Base-by-base conservation (phyloP, 2,329 filamentous ascomycete genomes). In the Pseudogymnoascus sp. region DNA sequence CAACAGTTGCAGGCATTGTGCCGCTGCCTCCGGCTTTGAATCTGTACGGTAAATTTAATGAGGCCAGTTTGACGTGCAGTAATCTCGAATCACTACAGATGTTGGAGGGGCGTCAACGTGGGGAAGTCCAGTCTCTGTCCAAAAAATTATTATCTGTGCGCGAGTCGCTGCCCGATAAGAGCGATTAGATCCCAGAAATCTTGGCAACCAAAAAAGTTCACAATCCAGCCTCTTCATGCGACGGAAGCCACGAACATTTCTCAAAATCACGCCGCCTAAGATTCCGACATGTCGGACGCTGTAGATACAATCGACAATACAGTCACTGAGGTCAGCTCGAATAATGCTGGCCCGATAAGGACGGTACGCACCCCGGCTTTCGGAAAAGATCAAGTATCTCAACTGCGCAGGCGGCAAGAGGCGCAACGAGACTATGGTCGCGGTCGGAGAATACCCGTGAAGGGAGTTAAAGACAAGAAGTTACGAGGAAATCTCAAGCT, bases 401-500 rank as follows among this genome's bases (percentile, higher is more conserved):
- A 69, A 59, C 61, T 69, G 23, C 78, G 77, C 61, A 79, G 80
- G 39, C 71, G 79, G 62, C 79, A 78, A 68, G 78, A 84, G 67
- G 89, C 89, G 58, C 81, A 90, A 67, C 82, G 84, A 68, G 81
- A 81, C 59, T 99, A 99, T 74, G 94, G 94, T 33, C 85, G 94
- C 66, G 94, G 94, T 57, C 83, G 83, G 65, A 82, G 82, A 63
- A 86, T 95, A 66, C 81, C 86, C 61, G 79, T 86, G 48, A 87
- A 86, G 69, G 78, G 77, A 7, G 83, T 96, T 68, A 88, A 85
- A 68, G 91, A 97, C 78, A 95, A 89, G 79, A 99, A 97, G 73
- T 75, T 97, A 63, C 86, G 90, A 56, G 82, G 84, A 10, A 95
- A 90, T 65, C 76, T 99, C 57, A 86, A 85, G 70, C 79, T 79